phyloP scores from a whole-genome alignment of 2,329 filamentous ascomycete genomes.

The Aspergillus ochraceoroseus region DNA sequence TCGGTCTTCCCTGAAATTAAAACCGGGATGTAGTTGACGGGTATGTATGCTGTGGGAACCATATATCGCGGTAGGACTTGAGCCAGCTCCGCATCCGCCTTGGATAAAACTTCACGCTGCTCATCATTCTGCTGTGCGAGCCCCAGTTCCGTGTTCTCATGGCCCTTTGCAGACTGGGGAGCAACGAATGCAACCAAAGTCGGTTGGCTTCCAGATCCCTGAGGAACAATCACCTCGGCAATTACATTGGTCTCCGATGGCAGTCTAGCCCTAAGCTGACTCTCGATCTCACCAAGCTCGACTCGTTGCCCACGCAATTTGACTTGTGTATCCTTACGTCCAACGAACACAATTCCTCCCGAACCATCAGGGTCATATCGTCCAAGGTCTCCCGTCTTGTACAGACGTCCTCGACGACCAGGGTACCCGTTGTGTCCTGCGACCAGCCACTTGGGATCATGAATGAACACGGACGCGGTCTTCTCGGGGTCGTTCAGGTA shows the following conservation, averaged over 20 bases:
- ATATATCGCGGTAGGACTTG: slow-evolving; percentile 33
- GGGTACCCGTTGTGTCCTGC: slow-evolving; percentile 22
- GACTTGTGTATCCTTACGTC: slow-evolving; percentile 41
- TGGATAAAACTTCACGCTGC: slow-evolving; percentile 17
- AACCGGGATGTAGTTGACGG: slow-evolving; percentile 41
- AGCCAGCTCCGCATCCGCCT: slow-evolving; percentile 23
- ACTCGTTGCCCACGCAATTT: slow-evolving; percentile 43
- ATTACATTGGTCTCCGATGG: slow-evolving; percentile 39
- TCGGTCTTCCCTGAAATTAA: slow-evolving; percentile 46
- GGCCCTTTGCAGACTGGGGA: slow-evolving; percentile 22
- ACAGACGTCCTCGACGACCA: slow-evolving; percentile 34
- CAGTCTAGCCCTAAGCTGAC: slow-evolving; percentile 30
- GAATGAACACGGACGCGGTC: slow-evolving; percentile 36
- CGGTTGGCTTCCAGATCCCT: slow-evolving; percentile 26
- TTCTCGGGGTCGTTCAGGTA: slow-evolving; percentile 43
- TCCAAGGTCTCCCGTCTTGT: slow-evolving; percentile 42
- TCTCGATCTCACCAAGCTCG: slow-evolving; percentile 43
- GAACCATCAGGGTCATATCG: slow-evolving; percentile 37
- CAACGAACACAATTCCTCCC: slow-evolving; percentile 37
- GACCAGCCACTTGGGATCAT: slow-evolving; percentile 38
- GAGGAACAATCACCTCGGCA: slow-evolving; percentile 46
- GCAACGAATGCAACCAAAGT: slow-evolving; percentile 33
- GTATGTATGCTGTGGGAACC: slow-evolving; percentile 43
- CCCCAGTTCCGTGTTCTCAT: slow-evolving; percentile 18
- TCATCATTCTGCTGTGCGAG: slow-evolving; percentile 18